Conservation (phyloP, 768 basidiomycete genomes). For the Steccherinum ochraceum region DNA sequence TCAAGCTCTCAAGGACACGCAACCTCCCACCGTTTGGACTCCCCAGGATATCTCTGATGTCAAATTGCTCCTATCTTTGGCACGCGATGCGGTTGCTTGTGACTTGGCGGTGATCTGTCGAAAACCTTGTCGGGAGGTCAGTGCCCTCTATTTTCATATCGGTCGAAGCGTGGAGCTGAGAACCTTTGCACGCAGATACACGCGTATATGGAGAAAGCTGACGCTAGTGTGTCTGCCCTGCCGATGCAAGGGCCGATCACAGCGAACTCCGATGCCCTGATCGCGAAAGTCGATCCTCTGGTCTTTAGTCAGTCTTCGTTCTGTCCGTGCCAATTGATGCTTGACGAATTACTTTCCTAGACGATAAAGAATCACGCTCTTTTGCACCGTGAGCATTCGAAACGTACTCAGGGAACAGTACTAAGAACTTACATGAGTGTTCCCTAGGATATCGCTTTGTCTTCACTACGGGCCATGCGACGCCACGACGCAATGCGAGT, state of each 20-base stretch:
- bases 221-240: background rate
- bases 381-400: too few relatives aligned
- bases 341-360: too few relatives aligned
- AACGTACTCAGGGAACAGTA: too few relatives aligned
- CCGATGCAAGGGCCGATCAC: background rate
- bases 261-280: background rate
- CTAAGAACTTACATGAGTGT: too few relatives aligned
- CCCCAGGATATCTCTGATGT: slow-evolving; percentile 32
- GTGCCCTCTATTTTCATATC: background rate
- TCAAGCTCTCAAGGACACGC: slow-evolving; percentile 2
- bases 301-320: background rate
- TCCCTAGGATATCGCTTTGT: slow-evolving; percentile 50
- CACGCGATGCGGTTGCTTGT: slow-evolving; percentile 44
- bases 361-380: too few relatives aligned
- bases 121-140: slow-evolving; percentile 57
- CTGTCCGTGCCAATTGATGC: too few relatives aligned
- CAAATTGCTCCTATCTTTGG: slow-evolving; percentile 31
- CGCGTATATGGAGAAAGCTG: background rate
- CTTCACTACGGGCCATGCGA: slow-evolving; percentile 52
- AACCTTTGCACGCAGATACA: background rate
- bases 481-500: slow-evolving; percentile 36
- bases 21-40: slow-evolving; percentile 5
- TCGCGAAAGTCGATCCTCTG: background rate
- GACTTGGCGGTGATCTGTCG: slow-evolving; percentile 47
- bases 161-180: background rate